Conservation (phyloP, 1,284 basidiomycete genomes). For the Tremellales sp. region DNA sequence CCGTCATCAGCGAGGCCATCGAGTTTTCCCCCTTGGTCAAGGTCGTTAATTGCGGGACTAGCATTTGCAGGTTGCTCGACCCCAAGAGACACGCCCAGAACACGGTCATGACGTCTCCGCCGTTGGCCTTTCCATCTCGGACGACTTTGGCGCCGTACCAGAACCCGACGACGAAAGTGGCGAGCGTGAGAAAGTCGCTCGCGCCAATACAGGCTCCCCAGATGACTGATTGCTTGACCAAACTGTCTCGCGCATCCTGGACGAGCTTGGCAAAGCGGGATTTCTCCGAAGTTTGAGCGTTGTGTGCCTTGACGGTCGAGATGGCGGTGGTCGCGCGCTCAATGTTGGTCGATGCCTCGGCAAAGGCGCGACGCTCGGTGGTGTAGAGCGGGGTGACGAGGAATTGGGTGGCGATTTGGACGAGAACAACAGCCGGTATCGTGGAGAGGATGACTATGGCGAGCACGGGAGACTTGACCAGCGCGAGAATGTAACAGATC, state of each 20-base stretch:
- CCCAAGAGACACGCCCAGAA: conserved; percentile 96
- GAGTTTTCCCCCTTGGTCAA: conserved; percentile 83
- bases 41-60: conserved; percentile 71
- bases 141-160: conserved; percentile 93
- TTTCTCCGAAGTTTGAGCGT: conserved; percentile 66
- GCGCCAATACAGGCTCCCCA: conserved; percentile 72
- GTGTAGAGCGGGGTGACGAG: conserved; percentile 63
- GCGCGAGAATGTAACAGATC: conserved; percentile 74
- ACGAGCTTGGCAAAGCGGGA: conserved; percentile 54
- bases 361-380: conserved; percentile 64
- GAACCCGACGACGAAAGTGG: conserved; percentile 95
- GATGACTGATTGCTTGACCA: conserved; percentile 57
- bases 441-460: conserved; percentile 88
- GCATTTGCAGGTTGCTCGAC: conserved; percentile 77
- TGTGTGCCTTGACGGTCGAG: conserved; percentile 93
- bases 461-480: conserved; percentile 73
- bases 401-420: conserved; percentile 70
- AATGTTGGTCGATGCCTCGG: conserved; percentile 69
- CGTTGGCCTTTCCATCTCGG: conserved; percentile 60
- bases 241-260: conserved; percentile 52
- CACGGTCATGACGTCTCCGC: conserved; percentile 84
- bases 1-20: conserved; percentile 65
- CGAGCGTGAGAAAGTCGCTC: conserved; percentile 74
- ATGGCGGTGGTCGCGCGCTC: conserved; percentile 76
- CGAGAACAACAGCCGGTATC: conserved; percentile 74